Evolutionary conservation across 441 rosid genomes (phyloP), one percentile per base, ranked within the genome.

Genomic region (Isatis lusitanica): DNA sequence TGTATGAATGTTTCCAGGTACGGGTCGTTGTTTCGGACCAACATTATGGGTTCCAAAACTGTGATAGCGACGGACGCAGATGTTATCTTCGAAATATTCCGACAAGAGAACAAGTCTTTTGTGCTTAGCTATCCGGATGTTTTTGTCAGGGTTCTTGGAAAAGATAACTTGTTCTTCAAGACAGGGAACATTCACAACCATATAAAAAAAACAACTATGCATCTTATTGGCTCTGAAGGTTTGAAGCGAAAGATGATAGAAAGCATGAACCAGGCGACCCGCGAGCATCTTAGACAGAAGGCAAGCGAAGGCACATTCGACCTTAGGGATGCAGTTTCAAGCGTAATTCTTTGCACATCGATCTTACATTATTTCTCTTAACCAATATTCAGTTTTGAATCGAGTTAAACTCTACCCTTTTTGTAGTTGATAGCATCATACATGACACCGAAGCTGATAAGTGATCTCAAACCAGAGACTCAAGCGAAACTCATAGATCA

Each of bases 51-150:
- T 7, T 75, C 56, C n/a, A 71, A 76, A 0, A 30, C 71, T 7
- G 74, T 82, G 15, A 21, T 84, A 5, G 73, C 86, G 3, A 68
- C 79, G 0, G 87, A 86, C 36, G 70, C 84, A 0, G 83, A 86
- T 38, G 18, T 68, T 1, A 48, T 57, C 82, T 42, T 83, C 74
- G 63, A 68, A 30, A 68, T 68, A 9, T 68, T 68, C 16, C 24
- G 43, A 2, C 73, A 68, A 68, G 73, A 68, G 40, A 43, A 57
- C 50, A 3, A 30, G 43, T 40, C 55, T 24, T 68, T 68, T 3
- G 40, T 6, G 12, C 7, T 9, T 15, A 10, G 52, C 52, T 55
- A 55, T 56, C 73, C 73, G 5, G 52, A 28, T 3, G 4, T 9
- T 10, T 53, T 56, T 42, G 31, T 9, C 17, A 28, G 7, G 28